phyloP scores from a whole-genome alignment of 306 rosid genomes.

The Begonia loranthoides region DNA sequence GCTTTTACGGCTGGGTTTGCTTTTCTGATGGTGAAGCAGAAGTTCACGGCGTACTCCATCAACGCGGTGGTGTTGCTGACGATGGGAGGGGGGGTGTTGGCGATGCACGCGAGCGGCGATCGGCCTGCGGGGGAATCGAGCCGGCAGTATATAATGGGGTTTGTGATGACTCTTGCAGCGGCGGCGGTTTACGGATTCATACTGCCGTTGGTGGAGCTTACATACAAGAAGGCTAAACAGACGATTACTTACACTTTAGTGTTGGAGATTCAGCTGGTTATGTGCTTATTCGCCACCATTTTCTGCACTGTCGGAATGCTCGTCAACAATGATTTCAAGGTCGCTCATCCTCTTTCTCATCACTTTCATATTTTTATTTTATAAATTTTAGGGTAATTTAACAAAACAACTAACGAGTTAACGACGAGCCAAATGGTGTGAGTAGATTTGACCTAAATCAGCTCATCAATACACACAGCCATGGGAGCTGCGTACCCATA shows the following conservation, averaged over 20 bases:
- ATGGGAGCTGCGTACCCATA: too few species aligned
- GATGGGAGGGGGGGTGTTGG: conserved; percentile 34
- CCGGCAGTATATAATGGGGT: conserved; percentile 36
- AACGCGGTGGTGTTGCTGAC: conserved; percentile 34
- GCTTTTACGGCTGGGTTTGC: conserved; percentile 37
- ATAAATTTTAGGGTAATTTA: too few species aligned
- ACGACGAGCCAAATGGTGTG: too few species aligned
- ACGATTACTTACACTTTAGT: conserved; percentile 43
- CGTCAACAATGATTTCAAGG: conserved; percentile 69
- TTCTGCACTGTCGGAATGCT: conserved; percentile 68
- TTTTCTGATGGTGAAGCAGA: conserved; percentile 18
- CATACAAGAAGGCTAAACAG: conserved; percentile 46
- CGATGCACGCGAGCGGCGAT: conserved; percentile 43
- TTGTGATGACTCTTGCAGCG: conserved; percentile 54
- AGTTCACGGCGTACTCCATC: conserved; percentile 23
- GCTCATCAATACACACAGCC: too few species aligned
- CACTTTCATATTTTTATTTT: too few species aligned
- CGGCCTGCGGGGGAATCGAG: conserved; percentile 55
- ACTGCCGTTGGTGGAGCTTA: conserved; percentile 61
- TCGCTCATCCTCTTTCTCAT: conserved; percentile 1
- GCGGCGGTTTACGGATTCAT: conserved; percentile 59
- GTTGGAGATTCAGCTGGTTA: conserved; percentile 73
- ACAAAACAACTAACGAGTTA: too few species aligned
- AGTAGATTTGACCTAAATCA: too few species aligned
- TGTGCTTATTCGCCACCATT: conserved; percentile 50